phyloP scores from a whole-genome alignment of 1,139 yeast genomes.

The Protomyces pachydermus region DNA sequence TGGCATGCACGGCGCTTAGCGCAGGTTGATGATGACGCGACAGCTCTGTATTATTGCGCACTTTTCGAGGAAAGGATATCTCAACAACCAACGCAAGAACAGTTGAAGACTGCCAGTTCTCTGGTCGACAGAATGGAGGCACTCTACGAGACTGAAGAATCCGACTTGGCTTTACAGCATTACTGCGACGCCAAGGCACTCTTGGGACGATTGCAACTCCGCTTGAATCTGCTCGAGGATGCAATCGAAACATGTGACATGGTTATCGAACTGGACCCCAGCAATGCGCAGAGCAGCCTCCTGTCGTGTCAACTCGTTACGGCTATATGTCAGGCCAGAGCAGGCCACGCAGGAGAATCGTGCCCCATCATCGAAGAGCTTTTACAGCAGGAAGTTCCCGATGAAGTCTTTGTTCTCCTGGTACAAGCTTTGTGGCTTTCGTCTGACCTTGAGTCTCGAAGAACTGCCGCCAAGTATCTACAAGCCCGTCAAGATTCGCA shows the following conservation, averaged over 20 bases:
- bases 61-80: not conserved
- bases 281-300: constrained; percentile 1
- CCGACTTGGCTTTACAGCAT: not conserved
- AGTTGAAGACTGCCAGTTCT: not conserved
- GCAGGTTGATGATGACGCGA: not conserved
- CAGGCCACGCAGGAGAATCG: not conserved
- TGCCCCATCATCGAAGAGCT: not conserved
- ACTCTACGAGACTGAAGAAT: constrained; percentile 12
- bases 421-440: not conserved
- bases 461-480: too few species aligned
- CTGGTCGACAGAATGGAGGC: constrained; percentile 1
- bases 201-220: constrained; percentile 64
- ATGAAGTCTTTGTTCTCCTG: not conserved
- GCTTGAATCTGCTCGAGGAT: constrained; percentile 49
- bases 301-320: constrained; percentile 1
- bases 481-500: too few species aligned
- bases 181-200: constrained; percentile 53
- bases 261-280: constrained; percentile 47
- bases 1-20: not conserved
- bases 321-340: not conserved
- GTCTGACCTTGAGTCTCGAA: too few species aligned
- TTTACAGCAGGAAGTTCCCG: not conserved
- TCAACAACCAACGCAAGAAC: not conserved
- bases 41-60: not conserved
- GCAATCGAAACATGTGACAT: constrained; percentile 62